phyloP scores from a whole-genome alignment of 768 basidiomycete species.

The Naganishia onofrii region DNA sequence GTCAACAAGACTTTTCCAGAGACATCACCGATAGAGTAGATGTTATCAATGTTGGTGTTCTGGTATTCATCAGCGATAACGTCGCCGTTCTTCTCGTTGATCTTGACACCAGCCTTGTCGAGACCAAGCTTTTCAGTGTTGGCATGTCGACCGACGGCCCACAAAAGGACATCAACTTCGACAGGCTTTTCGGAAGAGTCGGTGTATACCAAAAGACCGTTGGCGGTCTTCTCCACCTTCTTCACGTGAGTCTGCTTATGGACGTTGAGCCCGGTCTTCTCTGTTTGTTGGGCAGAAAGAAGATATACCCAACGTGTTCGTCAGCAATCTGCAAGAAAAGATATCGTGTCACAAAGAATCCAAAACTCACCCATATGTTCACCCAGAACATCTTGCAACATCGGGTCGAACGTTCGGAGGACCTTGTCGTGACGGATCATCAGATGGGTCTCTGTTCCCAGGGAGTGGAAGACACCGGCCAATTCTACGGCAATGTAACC shows the following conservation, averaged over 20 bases:
- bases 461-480: slow-evolving; percentile 85
- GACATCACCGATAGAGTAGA: slow-evolving; percentile 87
- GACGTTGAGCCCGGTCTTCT: slow-evolving; percentile 84
- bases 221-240: slow-evolving; percentile 67
- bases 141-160: slow-evolving; percentile 89
- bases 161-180: slow-evolving; percentile 82
- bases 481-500: slow-evolving; percentile 98
- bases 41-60: slow-evolving; percentile 66
- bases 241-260: slow-evolving; percentile 74
- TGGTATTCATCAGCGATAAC: slow-evolving; percentile 89
- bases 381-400: slow-evolving; percentile 76
- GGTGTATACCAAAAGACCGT: slow-evolving; percentile 70
- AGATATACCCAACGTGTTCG: background rate
- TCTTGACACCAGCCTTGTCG: slow-evolving; percentile 67
- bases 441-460: slow-evolving; percentile 87
- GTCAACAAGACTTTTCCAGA: slow-evolving; percentile 89
- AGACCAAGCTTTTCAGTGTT: slow-evolving; percentile 75
- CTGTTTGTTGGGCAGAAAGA: slow-evolving; percentile 40
- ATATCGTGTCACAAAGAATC: background rate
- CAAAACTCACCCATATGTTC: slow-evolving; percentile 67
- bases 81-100: slow-evolving; percentile 75
- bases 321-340: background rate
- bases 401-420: slow-evolving; percentile 86
- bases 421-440: slow-evolving; percentile 86
- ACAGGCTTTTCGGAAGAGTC: slow-evolving; percentile 67